phyloP scores from a whole-genome alignment of 306 rosid species.

The Prunus dulcis region DNA sequence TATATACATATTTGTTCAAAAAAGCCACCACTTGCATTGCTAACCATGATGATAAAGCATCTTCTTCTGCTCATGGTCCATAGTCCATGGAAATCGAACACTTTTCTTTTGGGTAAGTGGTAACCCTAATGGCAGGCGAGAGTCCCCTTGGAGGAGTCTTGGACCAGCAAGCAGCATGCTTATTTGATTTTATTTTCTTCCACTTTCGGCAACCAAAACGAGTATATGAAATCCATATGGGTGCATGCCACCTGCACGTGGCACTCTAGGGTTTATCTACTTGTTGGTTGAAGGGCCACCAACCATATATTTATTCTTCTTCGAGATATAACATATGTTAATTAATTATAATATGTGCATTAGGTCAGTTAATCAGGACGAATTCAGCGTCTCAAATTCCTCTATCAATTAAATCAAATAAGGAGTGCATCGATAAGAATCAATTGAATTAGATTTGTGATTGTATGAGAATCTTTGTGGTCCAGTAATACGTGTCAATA shows the following conservation, averaged over 20 bases:
- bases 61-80: constrained; percentile 13
- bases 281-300: not conserved
- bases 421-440: too few species aligned
- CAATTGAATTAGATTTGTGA: not conserved
- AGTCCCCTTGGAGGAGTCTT: constrained; percentile 10
- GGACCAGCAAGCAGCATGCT: constrained; percentile 14
- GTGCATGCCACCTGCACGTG: constrained; percentile 18
- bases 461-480: constrained; percentile 6
- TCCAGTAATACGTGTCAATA: constrained; percentile 17
- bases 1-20: constrained; percentile 1
- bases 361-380: too few species aligned
- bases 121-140: constrained; percentile 18
- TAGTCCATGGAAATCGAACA: constrained; percentile 1
- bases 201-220: constrained; percentile 39
- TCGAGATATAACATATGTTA: not conserved
- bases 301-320: not conserved
- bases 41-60: constrained; percentile 41
- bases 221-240: not conserved
- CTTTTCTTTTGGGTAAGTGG: constrained; percentile 6
- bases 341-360: too few species aligned
- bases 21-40: constrained; percentile 14
- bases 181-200: constrained; percentile 11
- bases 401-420: too few species aligned
- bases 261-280: constrained; percentile 19
- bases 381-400: too few species aligned